Conservation (phyloP, 2,329 filamentous ascomycete species). For the Diaporthe longicolla region DNA sequence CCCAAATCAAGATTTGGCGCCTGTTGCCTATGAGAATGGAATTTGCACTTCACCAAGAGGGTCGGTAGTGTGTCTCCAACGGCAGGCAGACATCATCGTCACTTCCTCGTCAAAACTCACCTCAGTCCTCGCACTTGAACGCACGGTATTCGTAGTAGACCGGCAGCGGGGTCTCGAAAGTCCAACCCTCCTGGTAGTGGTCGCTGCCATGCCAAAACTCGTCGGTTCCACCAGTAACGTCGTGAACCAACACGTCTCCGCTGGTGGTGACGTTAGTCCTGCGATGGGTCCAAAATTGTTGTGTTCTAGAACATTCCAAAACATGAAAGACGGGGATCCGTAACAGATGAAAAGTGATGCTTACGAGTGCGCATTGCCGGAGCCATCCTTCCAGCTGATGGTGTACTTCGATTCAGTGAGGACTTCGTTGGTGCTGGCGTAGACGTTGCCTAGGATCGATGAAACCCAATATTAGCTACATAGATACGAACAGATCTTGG, state of each 20-base stretch:
- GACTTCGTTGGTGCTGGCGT: constrained; percentile 50
- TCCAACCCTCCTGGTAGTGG: constrained; percentile 24
- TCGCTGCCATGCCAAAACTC: constrained; percentile 8
- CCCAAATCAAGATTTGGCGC: neutral
- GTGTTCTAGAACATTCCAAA: too few species aligned
- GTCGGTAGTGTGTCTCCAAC: neutral
- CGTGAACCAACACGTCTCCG: constrained; percentile 2
- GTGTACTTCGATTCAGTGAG: constrained; percentile 54
- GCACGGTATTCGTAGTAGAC: constrained; percentile 29
- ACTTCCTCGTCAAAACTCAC: neutral
- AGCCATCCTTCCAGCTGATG: constrained; percentile 10
- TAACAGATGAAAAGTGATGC: too few species aligned
- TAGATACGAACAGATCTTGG: too few species aligned
- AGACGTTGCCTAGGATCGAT: neutral
- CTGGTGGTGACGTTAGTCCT: too few species aligned
- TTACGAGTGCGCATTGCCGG: neutral
- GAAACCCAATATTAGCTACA: neutral
- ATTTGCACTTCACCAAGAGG: too few species aligned
- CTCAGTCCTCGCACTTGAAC: constrained; percentile 2
- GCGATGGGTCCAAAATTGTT: too few species aligned
- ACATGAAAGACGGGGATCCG: too few species aligned
- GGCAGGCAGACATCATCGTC: neutral
- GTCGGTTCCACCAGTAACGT: neutral
- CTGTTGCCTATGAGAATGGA: neutral
- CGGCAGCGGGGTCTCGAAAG: neutral